Evolutionary conservation across 169 alveolate species (phyloP), one percentile per base, ranked within the genome.

Genomic region (Plasmodium sp.): DNA sequence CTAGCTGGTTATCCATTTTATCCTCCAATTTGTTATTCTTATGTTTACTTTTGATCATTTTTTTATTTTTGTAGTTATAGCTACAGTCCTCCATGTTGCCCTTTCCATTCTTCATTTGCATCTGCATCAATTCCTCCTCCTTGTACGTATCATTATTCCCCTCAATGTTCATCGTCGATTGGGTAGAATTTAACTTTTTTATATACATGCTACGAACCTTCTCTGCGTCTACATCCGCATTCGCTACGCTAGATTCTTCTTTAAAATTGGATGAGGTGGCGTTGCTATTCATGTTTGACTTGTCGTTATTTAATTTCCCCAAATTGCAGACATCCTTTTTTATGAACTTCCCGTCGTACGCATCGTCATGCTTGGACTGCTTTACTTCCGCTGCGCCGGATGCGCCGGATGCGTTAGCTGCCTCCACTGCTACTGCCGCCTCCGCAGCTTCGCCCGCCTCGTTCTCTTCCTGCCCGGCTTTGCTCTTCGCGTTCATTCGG

Each of bases 131-230:
- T 84, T 41, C 84, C 22, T 12, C 85, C 16, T 18, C 45, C 14
- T 81, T 54, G 18, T 18, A 10, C 45, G 27, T 81, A 80, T 45
- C n/a, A 14, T 18, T 43, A 36, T 80, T 90, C 5, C 84, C 84
- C 22, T 90, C 94, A 36, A 80, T 62, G 82, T 90, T 36, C 91
- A 67, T 81, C 34, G 92, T 90, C 4, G 94, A 90, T n/a, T 74
- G 86, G 14, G 90, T 90, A 7, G 94, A 90, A 22, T 80, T 71
- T 79, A 90, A 81, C 43, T 71, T 90, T 33, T 90, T 41, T 22
- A 72, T 84, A 27, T 71, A 62, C 80, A 82, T 56, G 5, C 41
- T 45, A 6, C 58, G 51, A 43, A 36, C 16, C 45, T 34, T 34
- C 18, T 14, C 48, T 56, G 71, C 9, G 22, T 14, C 81, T 43